Base-by-base conservation (phyloP, 202 grass and related monocot species). In the Digitaria exilis region DNA sequence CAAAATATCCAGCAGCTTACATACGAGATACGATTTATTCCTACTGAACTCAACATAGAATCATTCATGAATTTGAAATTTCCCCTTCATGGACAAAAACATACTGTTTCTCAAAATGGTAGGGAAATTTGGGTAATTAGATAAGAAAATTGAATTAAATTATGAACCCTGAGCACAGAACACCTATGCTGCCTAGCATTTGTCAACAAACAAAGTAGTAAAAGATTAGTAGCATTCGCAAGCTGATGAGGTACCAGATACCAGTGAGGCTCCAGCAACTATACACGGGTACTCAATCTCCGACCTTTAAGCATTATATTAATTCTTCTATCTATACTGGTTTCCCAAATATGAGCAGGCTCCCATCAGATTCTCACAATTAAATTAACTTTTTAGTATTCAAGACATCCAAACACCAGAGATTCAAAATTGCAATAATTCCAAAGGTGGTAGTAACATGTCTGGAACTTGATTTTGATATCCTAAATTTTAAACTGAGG, bases 381-480 rank as follows among this genome's bases (percentile, higher is more conserved):
- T 45, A 70, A 45, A 48, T 13, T 4, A 7, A 10, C 5, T 70
- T 43, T 70, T 48, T 15, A 48, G 43, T 49, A 30, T 70, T 70
- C 42, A 7, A 30, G 24, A 29, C 15, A 30, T 71, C 48, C 25
- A 19, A 49, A 71, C 43, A 71, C 49, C 68, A 71, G n/a, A n/a
- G n/a, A n/a, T n/a, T n/a, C 7, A 34, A 32, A 35, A 11, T 13
- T 15, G 9, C n/a, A 63, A 51, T 64, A 82, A 39, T 73, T 61
- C 24, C 32, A 54, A 72, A 37, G 48, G 11, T 51, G 15, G 4
- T 28, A 65, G 9, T 64, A 39, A 65, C 31, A 51, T 63, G n/a
- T 51, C 29, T 26, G 41, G 19, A 71, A 32, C 52, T 71, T 82
- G 41, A 73, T 62, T 81, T 81, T 73, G 67, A 49, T 45, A 48